Percentiles rank a stretch among this genome's conserved stretches.
phyloP scores from a whole-genome alignment of 305 asterid species.

The Fraxinus albicans region DNA sequence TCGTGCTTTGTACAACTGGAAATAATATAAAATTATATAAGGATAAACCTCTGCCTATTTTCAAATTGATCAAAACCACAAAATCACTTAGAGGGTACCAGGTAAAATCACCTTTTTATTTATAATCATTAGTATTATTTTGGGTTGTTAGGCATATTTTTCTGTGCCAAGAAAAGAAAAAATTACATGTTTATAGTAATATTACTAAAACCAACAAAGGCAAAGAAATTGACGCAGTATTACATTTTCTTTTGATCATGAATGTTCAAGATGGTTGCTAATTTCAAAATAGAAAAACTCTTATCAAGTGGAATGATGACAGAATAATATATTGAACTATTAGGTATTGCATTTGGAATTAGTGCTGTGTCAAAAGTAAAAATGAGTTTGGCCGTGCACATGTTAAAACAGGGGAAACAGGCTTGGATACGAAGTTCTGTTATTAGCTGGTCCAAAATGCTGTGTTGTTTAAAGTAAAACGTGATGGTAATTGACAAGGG shows the following conservation, averaged over 20 bases:
- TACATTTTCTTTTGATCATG: neutral
- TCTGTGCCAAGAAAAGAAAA: neutral
- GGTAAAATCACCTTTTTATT: neutral
- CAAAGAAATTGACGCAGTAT: neutral
- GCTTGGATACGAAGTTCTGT: neutral
- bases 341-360: neutral
- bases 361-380: neutral
- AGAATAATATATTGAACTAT: neutral
- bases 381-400: neutral
- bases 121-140: neutral
- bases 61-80: neutral
- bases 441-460: neutral
- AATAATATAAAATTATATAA: neutral
- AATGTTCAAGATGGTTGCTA: neutral
- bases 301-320: neutral
- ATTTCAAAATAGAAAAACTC: neutral
- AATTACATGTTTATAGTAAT: neutral
- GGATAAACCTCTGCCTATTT: neutral
- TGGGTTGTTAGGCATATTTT: neutral
- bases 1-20: neutral
- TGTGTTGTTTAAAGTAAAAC: neutral
- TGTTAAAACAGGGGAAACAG: neutral
- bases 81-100: neutral
- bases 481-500: neutral
- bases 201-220: neutral